Base-by-base conservation (phyloP, 441 rosid genomes). In the Gossypium lobatum region DNA sequence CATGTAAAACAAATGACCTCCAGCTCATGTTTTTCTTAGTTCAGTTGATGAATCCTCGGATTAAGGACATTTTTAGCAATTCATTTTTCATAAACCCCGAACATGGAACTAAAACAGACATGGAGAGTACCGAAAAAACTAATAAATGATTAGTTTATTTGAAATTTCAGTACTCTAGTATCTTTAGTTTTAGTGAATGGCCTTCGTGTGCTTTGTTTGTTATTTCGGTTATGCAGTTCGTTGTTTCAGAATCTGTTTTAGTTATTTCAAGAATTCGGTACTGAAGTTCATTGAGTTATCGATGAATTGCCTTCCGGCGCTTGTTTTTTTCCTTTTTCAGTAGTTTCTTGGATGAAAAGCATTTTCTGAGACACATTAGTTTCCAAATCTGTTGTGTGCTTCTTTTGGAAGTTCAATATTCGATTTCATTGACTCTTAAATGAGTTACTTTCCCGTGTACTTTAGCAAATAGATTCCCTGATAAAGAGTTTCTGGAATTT, bases 391-490 rank as follows among this genome's bases (percentile, higher is more conserved):
- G 37, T 31, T 5, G 37, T 31, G 37, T 31, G 37, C 37, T 31
- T 31, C 37, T 31, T 31, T 31, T 31, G 37, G 37, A 31, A 31
- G 37, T 31, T 31, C 37, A 31, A 31, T 31, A 31, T 31, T 46
- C 28, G 1, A 20, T 18, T 45, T 67, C 55, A 23, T 65, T 21
- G 39, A 48, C 11, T 45, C 46, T 31, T 61, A 61, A 20, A 28
- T 14, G 13, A 26, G 48, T 21, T 7, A 66, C 21, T 45, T 46
- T 13, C 71, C 39, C 1, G 1, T 31, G 37, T 28, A 69, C 53
- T 62, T 64, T 57, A 71, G 72, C 63, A 60, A 23, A 46, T 75
- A 37, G 75, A 52, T 53, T 57, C 20, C 50, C 20, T 10, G 17
- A 60, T 77, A 4, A 62, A 52, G 52, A 31, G 17, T 59, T 54